Base-by-base conservation (phyloP, 176 grass and related monocot genomes). In the Pontederia crassipes region DNA sequence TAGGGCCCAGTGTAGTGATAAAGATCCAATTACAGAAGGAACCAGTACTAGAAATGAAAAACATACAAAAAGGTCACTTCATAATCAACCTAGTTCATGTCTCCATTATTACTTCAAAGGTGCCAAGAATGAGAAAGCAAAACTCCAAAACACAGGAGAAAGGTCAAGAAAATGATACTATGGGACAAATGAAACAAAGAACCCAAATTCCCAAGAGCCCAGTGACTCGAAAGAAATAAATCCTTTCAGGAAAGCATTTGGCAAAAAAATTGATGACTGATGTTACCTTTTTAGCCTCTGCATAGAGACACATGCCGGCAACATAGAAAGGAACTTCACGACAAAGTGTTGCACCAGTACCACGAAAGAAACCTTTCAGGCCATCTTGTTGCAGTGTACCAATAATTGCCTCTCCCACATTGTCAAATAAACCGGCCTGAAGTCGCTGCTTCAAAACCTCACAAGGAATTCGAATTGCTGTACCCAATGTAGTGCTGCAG, bases 241-340 rank as follows among this genome's bases (percentile, higher is more conserved):
- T 40, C 32, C 32, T 40, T 40, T 40, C 32, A 40, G 6, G 32
- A 40, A 54, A 17, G 51, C n/a, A 54, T 12, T 54, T 54, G 51
- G 51, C 11, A 54, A 54, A 54, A 15, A 54, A 54, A 54, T 17
- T 54, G 14, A 54, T 0, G 51, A 17, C 13, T 6, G 49, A 15
- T 48, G 12, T 66, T 17, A 95, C 92, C 92, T 97, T 97, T 59
- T 91, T 97, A 69, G 92, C 87, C 77, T 97, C 92, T 27, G 81
- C 81, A 67, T 97, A 97, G 55, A 97, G 84, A 63, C 84, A 76
- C 84, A 97, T 82, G 70, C 92, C 92, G 16, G 87, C 92, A 66
- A 97, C 92, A 85, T 97, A 97, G 63, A 97, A 88, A 28, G 92
- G 92, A 62, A 97, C 92, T 79, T 97, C 92, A 18, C 87, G 87